A percentile compares a stretch with the other conserved stretches of the same genome.
phyloP scores from a whole-genome alignment of 306 rosid genomes.

The Dryas drummondii region DNA sequence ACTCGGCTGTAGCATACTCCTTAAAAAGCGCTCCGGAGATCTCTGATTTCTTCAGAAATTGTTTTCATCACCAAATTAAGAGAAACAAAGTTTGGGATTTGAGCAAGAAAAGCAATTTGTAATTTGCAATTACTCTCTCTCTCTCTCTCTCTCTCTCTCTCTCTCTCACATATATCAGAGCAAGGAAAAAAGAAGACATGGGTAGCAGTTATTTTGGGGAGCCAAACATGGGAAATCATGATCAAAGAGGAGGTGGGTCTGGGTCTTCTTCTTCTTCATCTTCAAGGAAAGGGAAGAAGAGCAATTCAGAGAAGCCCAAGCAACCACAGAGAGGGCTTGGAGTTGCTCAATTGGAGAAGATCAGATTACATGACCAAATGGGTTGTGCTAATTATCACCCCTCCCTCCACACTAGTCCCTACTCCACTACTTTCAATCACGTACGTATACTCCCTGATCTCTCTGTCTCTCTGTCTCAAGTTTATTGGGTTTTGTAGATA shows the following conservation, averaged over 20 bases:
- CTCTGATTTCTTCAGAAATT: conserved; percentile 43
- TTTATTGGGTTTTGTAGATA: no score
- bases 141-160: conserved; percentile 16
- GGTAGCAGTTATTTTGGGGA: conserved; percentile 83
- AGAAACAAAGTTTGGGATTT: conserved; percentile 43
- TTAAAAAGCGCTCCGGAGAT: conserved; percentile 57
- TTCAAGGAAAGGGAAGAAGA: conserved; percentile 76
- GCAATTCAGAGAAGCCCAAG: conserved; percentile 81
- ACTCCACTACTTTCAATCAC: conserved; percentile 50
- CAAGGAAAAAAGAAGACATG: conserved; percentile 36
- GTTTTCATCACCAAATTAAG: background rate
- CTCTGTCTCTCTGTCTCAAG: no score
- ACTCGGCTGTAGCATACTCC: conserved; percentile 41
- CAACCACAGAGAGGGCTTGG: conserved; percentile 99
- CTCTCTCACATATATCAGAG: background rate
- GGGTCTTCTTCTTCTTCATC: conserved; percentile 46
- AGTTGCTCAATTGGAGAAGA: conserved; percentile 97
- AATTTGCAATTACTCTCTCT: conserved; percentile 8
- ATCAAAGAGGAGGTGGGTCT: conserved; percentile 43
- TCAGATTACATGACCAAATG: conserved; percentile 91
- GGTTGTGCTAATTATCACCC: conserved; percentile 36
- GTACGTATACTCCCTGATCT: conserved; percentile 28
- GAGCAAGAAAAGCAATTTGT: background rate
- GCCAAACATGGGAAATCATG: conserved; percentile 53
- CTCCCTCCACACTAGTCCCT: conserved; percentile 42